Evolutionary conservation across 768 basidiomycete genomes (phyloP).

Genomic region (Hygrophorus russula): DNA sequence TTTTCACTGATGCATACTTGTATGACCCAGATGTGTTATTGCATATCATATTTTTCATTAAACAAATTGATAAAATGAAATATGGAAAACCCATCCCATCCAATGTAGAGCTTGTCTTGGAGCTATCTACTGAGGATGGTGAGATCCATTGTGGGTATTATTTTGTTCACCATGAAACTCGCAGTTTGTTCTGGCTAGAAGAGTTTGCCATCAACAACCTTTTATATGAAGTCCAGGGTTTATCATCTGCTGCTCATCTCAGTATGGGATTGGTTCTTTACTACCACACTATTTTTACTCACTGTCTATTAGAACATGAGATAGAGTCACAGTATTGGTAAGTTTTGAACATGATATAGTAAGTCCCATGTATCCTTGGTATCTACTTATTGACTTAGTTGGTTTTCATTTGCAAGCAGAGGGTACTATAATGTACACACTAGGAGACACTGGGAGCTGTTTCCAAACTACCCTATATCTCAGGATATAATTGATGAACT

Average conservation of each 20-base stretch:
- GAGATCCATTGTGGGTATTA: constrained; percentile 13
- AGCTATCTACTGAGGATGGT: constrained; percentile 19
- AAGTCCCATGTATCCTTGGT: neutral
- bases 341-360: neutral
- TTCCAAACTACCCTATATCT: constrained; percentile 19
- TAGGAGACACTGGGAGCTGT: constrained; percentile 27
- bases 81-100: neutral
- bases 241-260: constrained; percentile 24
- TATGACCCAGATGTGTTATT: constrained; percentile 21
- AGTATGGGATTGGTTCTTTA: constrained; percentile 18
- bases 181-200: constrained; percentile 45
- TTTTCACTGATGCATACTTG: constrained; percentile 46
- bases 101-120: constrained; percentile 34
- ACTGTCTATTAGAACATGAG: constrained; percentile 19
- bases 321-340: constrained; percentile 33
- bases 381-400: no score
- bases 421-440: no score
- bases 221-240: constrained; percentile 25
- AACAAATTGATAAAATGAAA: constrained; percentile 14
- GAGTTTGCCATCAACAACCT: constrained; percentile 24
- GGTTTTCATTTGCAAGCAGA: no score
- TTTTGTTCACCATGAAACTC: constrained; percentile 27
- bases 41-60: constrained; percentile 26
- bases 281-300: neutral
- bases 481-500: constrained; percentile 21